phyloP scores from a whole-genome alignment of 2,329 filamentous ascomycete genomes.

The Myriosclerotinia duriaeana region DNA sequence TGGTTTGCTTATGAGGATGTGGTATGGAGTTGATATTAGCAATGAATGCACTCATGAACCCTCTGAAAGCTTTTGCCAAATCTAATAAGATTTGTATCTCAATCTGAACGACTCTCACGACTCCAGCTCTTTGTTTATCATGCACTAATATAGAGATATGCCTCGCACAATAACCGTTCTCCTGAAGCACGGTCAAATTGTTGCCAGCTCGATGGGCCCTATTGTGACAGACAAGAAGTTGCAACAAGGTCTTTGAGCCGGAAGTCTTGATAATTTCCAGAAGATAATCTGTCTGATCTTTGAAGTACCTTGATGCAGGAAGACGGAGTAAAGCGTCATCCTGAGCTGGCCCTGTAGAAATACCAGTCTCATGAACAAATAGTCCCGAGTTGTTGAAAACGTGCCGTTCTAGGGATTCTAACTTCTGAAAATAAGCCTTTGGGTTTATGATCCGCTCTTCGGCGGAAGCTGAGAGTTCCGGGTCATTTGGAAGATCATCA shows the following conservation, averaged over 20 bases:
- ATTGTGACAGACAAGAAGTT: constrained; percentile 4
- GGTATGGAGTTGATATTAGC: background rate
- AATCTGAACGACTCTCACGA: background rate
- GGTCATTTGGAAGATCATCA: constrained; percentile 4
- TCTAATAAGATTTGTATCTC: constrained; percentile 1
- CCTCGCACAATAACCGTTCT: background rate
- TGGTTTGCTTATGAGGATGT: rapidly evolving
- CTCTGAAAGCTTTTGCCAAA: background rate
- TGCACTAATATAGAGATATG: background rate
- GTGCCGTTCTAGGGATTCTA: constrained; percentile 3
- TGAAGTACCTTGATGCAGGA: background rate
- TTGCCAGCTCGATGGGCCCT: background rate
- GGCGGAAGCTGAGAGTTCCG: background rate
- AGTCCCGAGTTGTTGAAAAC: constrained; percentile 3
- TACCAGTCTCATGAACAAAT: background rate
- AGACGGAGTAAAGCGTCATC: background rate
- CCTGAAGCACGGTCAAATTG: constrained; percentile 1
- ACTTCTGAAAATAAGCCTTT: constrained; percentile 5
- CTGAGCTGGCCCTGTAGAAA: background rate
- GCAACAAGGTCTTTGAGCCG: background rate
- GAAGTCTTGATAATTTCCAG: background rate
- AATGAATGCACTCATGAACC: background rate
- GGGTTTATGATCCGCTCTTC: constrained; percentile 13
- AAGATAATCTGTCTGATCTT: background rate
- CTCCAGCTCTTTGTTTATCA: background rate